Conservation (phyloP, 352 stramenopile species). For the Globisporangium nunn region DNA sequence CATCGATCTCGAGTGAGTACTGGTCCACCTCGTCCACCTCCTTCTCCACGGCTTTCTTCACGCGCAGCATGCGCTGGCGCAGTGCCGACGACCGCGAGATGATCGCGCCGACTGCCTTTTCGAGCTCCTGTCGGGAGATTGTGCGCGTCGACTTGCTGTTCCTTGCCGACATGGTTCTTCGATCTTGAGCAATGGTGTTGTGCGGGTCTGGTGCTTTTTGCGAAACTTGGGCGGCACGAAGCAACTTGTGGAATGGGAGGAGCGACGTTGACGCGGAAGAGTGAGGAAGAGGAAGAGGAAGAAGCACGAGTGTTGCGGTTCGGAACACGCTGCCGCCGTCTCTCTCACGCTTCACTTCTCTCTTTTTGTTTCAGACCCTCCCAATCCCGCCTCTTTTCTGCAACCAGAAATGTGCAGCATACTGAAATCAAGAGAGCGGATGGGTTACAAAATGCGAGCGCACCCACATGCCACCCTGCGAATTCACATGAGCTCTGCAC, state of each 20-base stretch:
- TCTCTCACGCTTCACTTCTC: background rate
- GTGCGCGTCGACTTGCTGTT: constrained; percentile 10
- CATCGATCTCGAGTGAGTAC: constrained; percentile 14
- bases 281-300: too few relatives aligned
- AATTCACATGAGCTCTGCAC: too few relatives aligned
- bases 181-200: background rate
- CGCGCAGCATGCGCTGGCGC: constrained; percentile 16
- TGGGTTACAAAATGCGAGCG: too few relatives aligned
- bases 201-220: background rate
- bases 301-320: too few relatives aligned
- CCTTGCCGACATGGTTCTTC: background rate
- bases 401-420: background rate
- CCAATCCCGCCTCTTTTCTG: background rate
- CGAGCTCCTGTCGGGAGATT: constrained; percentile 14
- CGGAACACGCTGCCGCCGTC: background rate
- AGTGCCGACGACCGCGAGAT: constrained; percentile 17
- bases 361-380: background rate
- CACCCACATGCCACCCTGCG: too few relatives aligned
- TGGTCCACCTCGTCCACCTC: constrained; percentile 16
- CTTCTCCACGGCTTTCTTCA: constrained; percentile 17
- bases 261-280: background rate
- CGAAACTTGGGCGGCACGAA: background rate
- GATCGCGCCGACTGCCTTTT: constrained; percentile 14
- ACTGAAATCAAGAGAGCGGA: background rate
- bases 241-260: background rate